phyloP scores from a whole-genome alignment of 164 flowering plant genomes.

The Magnolia sinica region DNA sequence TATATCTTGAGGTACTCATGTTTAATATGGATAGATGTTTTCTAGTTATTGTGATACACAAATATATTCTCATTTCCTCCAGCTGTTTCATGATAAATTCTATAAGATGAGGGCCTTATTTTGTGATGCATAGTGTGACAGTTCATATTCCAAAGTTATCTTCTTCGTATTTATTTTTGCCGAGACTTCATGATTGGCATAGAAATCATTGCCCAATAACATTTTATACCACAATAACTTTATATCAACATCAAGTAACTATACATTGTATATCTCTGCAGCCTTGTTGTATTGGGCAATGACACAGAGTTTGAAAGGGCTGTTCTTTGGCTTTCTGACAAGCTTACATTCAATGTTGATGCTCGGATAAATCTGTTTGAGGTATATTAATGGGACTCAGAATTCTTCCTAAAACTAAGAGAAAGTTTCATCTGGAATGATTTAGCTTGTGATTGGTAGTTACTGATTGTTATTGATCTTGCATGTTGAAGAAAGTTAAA shows the following conservation, averaged over 20 bases:
- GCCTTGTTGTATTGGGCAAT: slow-evolving; percentile 88
- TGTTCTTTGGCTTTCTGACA: slow-evolving; percentile 88
- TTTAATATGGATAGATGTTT: no score
- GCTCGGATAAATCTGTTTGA: slow-evolving; percentile 93
- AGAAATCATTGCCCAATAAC: background rate
- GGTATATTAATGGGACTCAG: slow-evolving; percentile 41
- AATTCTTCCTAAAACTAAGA: background rate
- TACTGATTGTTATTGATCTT: background rate
- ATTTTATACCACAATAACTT: background rate
- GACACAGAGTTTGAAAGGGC: slow-evolving; percentile 86
- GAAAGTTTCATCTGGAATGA: background rate
- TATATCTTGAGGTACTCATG: no score
- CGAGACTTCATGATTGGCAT: background rate
- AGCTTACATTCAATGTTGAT: slow-evolving; percentile 81
- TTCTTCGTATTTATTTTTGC: background rate
- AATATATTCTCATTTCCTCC: background rate
- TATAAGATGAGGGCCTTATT: background rate
- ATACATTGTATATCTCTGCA: slow-evolving; percentile 20
- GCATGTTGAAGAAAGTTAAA: background rate
- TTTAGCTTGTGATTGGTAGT: slow-evolving; percentile 4
- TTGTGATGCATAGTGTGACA: background rate
- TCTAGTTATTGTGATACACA: background rate
- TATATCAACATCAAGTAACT: background rate
- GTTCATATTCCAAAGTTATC: background rate
- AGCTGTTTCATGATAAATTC: background rate